Evolutionary conservation across 1,284 basidiomycete genomes (phyloP), one percentile per base, ranked within the genome.

Genomic region (Trichosporon faecale): DNA sequence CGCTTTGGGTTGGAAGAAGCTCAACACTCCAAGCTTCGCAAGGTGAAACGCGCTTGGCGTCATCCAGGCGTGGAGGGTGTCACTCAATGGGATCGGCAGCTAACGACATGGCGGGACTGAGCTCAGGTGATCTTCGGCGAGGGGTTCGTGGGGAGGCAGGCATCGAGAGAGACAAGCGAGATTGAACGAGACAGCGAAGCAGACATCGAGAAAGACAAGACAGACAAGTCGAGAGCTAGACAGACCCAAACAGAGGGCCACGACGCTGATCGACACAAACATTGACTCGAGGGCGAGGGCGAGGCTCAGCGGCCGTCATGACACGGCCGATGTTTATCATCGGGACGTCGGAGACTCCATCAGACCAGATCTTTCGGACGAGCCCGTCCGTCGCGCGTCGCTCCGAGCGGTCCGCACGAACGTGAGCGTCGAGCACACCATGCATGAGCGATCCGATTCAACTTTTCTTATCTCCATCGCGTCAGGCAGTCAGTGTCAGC

Each of bases 31-130:
- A 21, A 6, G 49, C 49, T 52, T 46, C 18, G n/a, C n/a, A 4
- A 52, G 49, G 18, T 52, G 49, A 52, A 52, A 52, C 49, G 49
- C 49, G 7, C 21, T 52, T 52, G 49, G 49, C 40, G 49, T 52
- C n/a, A 52, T 52, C 9, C 49, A 25, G 49, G 49, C 49, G 49
- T 21, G 18, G 25, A 21, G 49, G 49, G 49, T 52, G 49, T 52
- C 49, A 52, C 49, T 52, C 49, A 52, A 25, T 52, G 49, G 49
- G 49, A 52, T 52, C 49, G 49, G 49, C 49, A 52, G 49, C 49
- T 25, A 52, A 21, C 33, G 46, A 52, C 23, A 3, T 11, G 5
- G 49, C 7, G 49, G 49, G 18, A 52, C 2, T 2, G 16, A 52
- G 49, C 3, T 8, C 49, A 52, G 49, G 40, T 44, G 40, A 44